phyloP scores from a whole-genome alignment of 2,329 filamentous ascomycete genomes.

The Trichoderma sp. region DNA sequence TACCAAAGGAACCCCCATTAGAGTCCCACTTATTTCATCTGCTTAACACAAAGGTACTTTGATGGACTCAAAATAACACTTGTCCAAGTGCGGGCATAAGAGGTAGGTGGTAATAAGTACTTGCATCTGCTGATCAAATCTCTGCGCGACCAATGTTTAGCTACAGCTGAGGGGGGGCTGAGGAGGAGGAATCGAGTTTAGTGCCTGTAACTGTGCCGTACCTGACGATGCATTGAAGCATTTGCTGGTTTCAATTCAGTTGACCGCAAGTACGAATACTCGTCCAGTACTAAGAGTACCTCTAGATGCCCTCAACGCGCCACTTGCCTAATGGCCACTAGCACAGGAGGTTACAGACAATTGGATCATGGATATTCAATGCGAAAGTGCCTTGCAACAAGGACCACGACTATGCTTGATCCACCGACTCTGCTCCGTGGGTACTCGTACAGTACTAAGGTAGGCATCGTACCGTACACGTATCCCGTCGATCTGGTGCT shows the following conservation, averaged over 20 bases:
- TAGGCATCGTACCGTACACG: too few species aligned
- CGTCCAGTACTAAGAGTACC: too few species aligned
- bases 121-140: neutral
- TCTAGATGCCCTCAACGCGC: neutral
- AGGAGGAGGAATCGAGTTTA: neutral
- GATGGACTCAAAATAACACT: neutral
- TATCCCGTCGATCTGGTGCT: too few species aligned
- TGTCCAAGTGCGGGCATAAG: neutral
- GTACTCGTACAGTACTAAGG: neutral
- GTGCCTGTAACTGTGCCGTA: neutral
- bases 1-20: neutral
- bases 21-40: neutral
- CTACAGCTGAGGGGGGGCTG: neutral
- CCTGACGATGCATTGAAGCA: neutral
- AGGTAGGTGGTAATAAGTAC: neutral
- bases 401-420: neutral
- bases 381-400: neutral
- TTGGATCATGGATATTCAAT: neutral
- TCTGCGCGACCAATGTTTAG: neutral
- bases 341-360: neutral
- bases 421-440: neutral
- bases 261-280: neutral
- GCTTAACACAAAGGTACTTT: neutral
- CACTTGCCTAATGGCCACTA: neutral
- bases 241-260: neutral